These are phyloP conservation scores for Ramalina intermedia DNA, from an alignment of 495 filamentous ascomycete genomes.

Conservation along the genomic window DNA sequence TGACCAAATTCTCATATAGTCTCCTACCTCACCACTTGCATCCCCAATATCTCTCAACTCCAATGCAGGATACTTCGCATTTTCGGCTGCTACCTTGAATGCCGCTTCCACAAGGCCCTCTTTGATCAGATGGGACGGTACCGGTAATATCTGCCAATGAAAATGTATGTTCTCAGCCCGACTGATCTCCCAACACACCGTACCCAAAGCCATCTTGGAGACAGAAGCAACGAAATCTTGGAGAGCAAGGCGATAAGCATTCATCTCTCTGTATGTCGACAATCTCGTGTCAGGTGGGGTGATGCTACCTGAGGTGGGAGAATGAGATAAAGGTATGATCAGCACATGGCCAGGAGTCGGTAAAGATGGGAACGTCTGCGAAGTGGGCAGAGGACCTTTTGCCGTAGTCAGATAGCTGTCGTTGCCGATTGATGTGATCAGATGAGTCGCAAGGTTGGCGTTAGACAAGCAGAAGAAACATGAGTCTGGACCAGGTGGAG, in stretches of 20 bases:
- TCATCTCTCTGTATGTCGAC: conserved; percentile 63
- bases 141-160: conserved; percentile 90
- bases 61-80: conserved; percentile 50
- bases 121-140: conserved; percentile 45
- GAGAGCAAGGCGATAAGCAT: conserved; percentile 53
- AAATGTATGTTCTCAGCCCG: conserved; percentile 63
- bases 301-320: conserved; percentile 49
- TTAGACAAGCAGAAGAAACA: conserved; percentile 96
- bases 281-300: conserved; percentile 35
- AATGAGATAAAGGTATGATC: conserved; percentile 74
- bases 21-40: conserved; percentile 38
- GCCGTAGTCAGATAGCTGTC: conserved; percentile 80
- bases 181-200: conserved; percentile 84
- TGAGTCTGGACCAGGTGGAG: conserved; percentile 55
- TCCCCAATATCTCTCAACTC: conserved; percentile 20
- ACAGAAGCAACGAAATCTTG: conserved; percentile 49
- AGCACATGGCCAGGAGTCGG: conserved; percentile 77
- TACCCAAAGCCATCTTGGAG: conserved; percentile 45
- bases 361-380: conserved; percentile 49
- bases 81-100: conserved; percentile 74
- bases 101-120: conserved; percentile 64
- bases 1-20: conserved; percentile 79
- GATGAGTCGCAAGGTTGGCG: conserved; percentile 64
- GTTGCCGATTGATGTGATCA: conserved; percentile 73
- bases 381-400: conserved; percentile 71